Conservation (phyloP, 192 early-diverging fungal genomes). For the Coemansia sp. region DNA sequence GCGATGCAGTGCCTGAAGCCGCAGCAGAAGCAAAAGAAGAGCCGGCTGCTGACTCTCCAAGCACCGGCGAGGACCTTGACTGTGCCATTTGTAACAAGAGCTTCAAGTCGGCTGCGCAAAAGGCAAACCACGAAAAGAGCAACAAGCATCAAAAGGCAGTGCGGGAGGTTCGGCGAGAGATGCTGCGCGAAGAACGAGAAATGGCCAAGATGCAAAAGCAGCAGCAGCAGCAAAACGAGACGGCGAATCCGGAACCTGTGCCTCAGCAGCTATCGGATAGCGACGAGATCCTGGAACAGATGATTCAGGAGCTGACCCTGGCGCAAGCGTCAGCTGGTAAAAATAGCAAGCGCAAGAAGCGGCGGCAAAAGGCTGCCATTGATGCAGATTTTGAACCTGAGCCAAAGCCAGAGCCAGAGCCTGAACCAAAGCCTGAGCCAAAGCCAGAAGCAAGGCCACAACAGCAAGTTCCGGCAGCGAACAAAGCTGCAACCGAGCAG, state of each 20-base stretch:
- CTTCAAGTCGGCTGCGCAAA: slow-evolving; percentile 80
- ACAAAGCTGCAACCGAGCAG: neutral
- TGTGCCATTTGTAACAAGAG: slow-evolving; percentile 87
- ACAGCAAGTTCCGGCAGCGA: no score
- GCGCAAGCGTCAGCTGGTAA: slow-evolving; percentile 31
- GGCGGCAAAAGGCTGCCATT: slow-evolving; percentile 21
- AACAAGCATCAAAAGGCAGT: slow-evolving; percentile 84
- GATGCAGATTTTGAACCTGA: neutral
- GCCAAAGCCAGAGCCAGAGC: neutral
- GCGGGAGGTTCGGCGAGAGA: slow-evolving; percentile 68
- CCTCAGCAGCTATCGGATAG: neutral
- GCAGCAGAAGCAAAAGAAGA: slow-evolving; percentile 15
- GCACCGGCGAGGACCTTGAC: slow-evolving; percentile 57
- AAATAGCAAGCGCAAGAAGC: slow-evolving; percentile 48
- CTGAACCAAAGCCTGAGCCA: neutral
- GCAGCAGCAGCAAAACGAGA: neutral
- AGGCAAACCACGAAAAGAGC: slow-evolving; percentile 80
- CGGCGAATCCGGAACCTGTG: neutral
- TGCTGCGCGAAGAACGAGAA: slow-evolving; percentile 66
- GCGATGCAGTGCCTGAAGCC: slow-evolving; percentile 13
- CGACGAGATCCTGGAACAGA: slow-evolving; percentile 36
- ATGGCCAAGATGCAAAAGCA: slow-evolving; percentile 26
- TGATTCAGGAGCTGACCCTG: slow-evolving; percentile 44
- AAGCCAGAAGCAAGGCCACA: no score
- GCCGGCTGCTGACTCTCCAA: neutral